Conservation (phyloP, 2,329 filamentous ascomycete species). For the Monilinia fructigena region DNA sequence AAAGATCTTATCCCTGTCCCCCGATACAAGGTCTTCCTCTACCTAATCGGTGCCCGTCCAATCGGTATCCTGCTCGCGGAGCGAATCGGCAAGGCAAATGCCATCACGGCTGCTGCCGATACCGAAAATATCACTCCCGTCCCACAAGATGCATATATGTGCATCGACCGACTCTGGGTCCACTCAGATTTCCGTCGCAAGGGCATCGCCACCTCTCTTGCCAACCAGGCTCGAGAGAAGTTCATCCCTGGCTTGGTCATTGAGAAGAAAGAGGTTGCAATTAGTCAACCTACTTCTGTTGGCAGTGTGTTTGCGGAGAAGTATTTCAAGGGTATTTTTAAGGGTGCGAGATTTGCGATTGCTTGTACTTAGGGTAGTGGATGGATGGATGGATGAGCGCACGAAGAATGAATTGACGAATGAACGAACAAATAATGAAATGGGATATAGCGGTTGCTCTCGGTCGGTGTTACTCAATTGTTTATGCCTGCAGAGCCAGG, state of each 20-base stretch:
- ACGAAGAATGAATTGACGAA: background rate
- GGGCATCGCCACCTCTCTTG: conserved; percentile 56
- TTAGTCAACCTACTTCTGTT: conserved; percentile 64
- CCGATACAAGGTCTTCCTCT: conserved; percentile 32
- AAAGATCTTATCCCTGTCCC: conserved; percentile 21
- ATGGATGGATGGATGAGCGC: background rate
- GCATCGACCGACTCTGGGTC: conserved; percentile 64
- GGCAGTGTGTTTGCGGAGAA: conserved; percentile 54
- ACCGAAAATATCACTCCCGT: background rate
- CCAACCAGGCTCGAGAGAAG: conserved; percentile 53
- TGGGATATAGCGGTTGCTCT: background rate
- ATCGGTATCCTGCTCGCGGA: conserved; percentile 28
- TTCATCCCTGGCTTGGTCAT: conserved; percentile 57
- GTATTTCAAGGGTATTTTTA: conserved; percentile 42
- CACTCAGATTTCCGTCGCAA: conserved; percentile 54
- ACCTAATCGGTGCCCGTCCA: conserved; percentile 24
- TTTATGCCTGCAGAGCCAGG: no score
- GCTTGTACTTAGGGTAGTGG: background rate
- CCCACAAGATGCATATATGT: conserved; percentile 12
- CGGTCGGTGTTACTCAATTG: background rate
- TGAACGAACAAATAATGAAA: background rate
- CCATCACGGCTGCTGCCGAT: background rate
- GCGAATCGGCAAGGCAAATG: conserved; percentile 23
- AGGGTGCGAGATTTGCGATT: background rate
- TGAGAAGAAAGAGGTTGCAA: conserved; percentile 56